Evolutionary conservation across 805 yeast genomes (phyloP), one percentile per base, ranked within the genome.

Genomic region (Wickerhamomyces chambardii): DNA sequence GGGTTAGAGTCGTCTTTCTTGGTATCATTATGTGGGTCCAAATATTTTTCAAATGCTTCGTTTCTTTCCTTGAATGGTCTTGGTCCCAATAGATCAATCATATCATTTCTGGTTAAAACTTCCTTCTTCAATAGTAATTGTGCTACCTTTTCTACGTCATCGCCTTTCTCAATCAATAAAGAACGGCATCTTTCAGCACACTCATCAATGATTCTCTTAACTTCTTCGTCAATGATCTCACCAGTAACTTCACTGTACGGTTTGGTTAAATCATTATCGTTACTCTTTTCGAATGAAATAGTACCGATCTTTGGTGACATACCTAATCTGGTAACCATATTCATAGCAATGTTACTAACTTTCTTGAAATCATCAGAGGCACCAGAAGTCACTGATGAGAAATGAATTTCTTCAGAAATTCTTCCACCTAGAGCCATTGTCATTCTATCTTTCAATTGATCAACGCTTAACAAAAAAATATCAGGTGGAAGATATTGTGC

Each of bases 381-480:
- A 40, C 97, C 97, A 42, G 87, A 78, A 3, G 96, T 89, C 5
- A 89, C 95, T 1, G 87, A 73, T 30, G 73, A 73, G 56, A 87
- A 89, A 57, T 87, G 90, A 29, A 89, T 55, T 59, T 89, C 96
- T 60, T 89, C 97, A 39, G 89, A 76, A 4, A 85, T 95, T 49
- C 96, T 69, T 9, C 97, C 97, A 40, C 95, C 97, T 25, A 89
- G 62, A 0, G 95, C 79, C 90, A 89, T 89, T n/a, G 83, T 77
- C 87, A 89, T 87, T 44, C 94, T 68, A 58, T 89, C 90, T 45
- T 60, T 58, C 48, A 83, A 74, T 54, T 89, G 92, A 50, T 80
- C 79, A 32, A 78, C 76, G 22, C 86, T 73, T 37, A 84, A 70
- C 47, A 87, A 68, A 45, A 83, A 84, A 48, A 81, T 82, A 57